Percentiles rank a stretch among this genome's conserved stretches.
phyloP scores from a whole-genome alignment of 306 rosid species.

The Arachis hypogaea region DNA sequence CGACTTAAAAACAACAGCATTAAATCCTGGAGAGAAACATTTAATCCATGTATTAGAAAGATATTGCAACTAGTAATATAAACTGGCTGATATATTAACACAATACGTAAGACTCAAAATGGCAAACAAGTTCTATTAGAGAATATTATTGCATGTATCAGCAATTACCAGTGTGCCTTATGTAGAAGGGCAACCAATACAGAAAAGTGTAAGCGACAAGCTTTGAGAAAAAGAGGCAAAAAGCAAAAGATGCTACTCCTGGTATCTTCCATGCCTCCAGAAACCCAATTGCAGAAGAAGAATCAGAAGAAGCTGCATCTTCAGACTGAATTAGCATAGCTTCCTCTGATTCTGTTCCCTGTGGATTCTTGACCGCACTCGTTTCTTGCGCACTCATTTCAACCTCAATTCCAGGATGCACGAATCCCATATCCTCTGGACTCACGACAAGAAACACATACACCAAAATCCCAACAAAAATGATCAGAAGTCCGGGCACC shows the following conservation, averaged over 20 bases:
- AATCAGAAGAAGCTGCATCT: slow-evolving; percentile 46
- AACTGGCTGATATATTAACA: not conserved
- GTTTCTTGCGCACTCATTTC: slow-evolving; percentile 56
- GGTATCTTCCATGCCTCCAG: slow-evolving; percentile 93
- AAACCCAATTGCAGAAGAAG: slow-evolving; percentile 85
- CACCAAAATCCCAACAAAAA: slow-evolving; percentile 68
- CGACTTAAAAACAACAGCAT: too few relatives aligned
- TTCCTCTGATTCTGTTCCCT: slow-evolving; percentile 67
- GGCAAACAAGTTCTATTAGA: slow-evolving; percentile 17
- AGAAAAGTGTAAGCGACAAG: slow-evolving; percentile 91
- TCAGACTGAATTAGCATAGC: slow-evolving; percentile 57
- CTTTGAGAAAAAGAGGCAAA: slow-evolving; percentile 93
- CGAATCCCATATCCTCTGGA: slow-evolving; percentile 71
- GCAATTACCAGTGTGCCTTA: slow-evolving; percentile 68
- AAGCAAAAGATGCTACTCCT: slow-evolving; percentile 81
- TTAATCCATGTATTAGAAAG: not conserved
- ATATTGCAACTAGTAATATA: not conserved
- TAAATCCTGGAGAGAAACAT: slow-evolving; percentile 1
- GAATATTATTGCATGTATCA: slow-evolving; percentile 2
- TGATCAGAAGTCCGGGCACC: slow-evolving; percentile 75
- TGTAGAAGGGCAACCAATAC: slow-evolving; percentile 93
- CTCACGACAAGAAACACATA: slow-evolving; percentile 75
- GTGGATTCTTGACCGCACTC: slow-evolving; percentile 37
- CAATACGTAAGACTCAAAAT: not conserved
- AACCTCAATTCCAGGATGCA: slow-evolving; percentile 48